Base-by-base conservation (phyloP, 306 rosid genomes). In the Acacia melanoxylon region DNA sequence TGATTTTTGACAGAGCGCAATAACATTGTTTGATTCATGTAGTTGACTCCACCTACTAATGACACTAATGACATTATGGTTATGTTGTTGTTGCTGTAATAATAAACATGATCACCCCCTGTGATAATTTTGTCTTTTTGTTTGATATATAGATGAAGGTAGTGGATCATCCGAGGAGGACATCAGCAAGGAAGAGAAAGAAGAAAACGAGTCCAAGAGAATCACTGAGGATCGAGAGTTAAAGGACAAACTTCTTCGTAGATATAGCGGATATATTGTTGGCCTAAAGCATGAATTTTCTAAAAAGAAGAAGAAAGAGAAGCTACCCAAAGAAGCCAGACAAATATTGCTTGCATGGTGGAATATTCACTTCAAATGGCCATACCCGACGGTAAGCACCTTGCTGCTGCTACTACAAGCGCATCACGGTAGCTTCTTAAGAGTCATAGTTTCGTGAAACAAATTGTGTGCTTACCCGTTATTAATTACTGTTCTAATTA, bases 281-380 rank as follows among this genome's bases (percentile, higher is more conserved):
- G 78, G 87, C 69, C 86, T 94, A 44, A 94, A 89, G 84, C 92
- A 83, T 10, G 93, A 90, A 73, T 89, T 94, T 46, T 90, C 89
- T 6, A 90, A 86, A 82, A 86, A 80, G 56, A 90, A 89, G 86
- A 94, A 88, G 89, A 90, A 88, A 74, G 93, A 86, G 54, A 90
- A 85, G 78, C 91, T 94, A 58, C 98, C 98, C 0, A 90, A 83
- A 76, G 94, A 93, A 67, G 94, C 98, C 6, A 91, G 79, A 69
- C 81, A 89, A 82, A 88, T 79, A 68, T 85, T 94, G 54, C 88
- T 83, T 35, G 87, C 89, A 63, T 94, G 98, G 98, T 94, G 98
- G 98, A 83, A 85, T 80, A 22, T 84, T 83, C 97, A 94, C 86
- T 83, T 82, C 65, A 89, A 87, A 82, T 94, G 98, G 98, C 98